A percentile compares a stretch with the other conserved stretches of the same genome.
Evolutionary conservation across 768 basidiomycete genomes (phyloP).

Genomic region (Xanthoconium stramineum): DNA sequence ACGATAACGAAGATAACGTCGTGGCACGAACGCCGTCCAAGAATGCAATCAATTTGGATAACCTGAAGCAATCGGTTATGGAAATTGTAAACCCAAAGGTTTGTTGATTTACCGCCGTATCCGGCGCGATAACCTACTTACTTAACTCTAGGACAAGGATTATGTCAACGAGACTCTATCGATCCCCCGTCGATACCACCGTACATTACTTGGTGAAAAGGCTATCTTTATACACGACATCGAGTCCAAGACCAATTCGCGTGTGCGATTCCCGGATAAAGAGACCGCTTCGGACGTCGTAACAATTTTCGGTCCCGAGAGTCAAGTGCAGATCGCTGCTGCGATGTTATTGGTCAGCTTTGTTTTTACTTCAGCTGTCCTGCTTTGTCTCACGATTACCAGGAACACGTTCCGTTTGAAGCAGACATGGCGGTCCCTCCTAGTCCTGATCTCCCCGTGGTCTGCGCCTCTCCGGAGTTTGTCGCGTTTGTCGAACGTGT

Average conservation of each 20-base stretch:
- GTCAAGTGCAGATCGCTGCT: constrained; percentile 93
- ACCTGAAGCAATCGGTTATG: constrained; percentile 95
- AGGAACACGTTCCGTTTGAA: constrained; percentile 97
- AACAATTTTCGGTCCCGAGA: constrained; percentile 95
- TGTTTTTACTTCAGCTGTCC: neutral
- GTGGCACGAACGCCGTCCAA: constrained; percentile 98
- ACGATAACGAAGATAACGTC: constrained; percentile 98
- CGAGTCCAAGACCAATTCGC: constrained; percentile 93
- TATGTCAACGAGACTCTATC: constrained; percentile 91
- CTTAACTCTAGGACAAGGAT: constrained; percentile 77
- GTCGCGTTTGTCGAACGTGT: constrained; percentile 81
- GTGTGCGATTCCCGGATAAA: constrained; percentile 89
- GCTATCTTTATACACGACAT: constrained; percentile 97
- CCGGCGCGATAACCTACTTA: constrained; percentile 1
- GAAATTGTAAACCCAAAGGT: constrained; percentile 97
- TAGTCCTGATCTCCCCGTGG: constrained; percentile 69
- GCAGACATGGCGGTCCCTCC: constrained; percentile 92
- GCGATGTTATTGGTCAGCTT: constrained; percentile 85
- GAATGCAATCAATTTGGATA: constrained; percentile 92
- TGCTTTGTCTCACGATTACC: constrained; percentile 4
- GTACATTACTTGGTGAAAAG: constrained; percentile 93
- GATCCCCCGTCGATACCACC: constrained; percentile 93
- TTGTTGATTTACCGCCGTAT: constrained; percentile 15
- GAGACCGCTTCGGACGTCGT: constrained; percentile 93
- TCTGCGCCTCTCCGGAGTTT: constrained; percentile 82